Percentiles rank a stretch among this genome's conserved stretches.
These are phyloP conservation scores for Colletotrichum navitas DNA, from an alignment of 2,329 filamentous ascomycete genomes.

Conservation along the genomic window DNA sequence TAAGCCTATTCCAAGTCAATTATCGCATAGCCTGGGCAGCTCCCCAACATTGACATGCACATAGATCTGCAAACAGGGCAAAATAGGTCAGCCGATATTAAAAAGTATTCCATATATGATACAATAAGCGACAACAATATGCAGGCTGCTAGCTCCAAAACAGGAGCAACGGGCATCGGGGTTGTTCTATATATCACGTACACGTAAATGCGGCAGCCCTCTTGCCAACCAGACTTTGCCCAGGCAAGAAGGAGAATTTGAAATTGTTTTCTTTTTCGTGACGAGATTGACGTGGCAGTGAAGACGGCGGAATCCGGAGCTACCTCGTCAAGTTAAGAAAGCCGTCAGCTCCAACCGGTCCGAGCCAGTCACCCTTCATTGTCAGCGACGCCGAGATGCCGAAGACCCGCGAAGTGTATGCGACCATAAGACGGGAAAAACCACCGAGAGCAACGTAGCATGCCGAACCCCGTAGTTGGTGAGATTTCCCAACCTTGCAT, in stretches of 20 bases:
- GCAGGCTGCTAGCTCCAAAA: neutral
- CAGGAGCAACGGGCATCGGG: neutral
- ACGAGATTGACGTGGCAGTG: too few relatives aligned
- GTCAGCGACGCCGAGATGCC: conserved; percentile 1
- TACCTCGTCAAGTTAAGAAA: neutral
- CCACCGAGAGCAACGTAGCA: neutral
- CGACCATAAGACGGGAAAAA: neutral
- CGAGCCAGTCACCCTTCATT: neutral
- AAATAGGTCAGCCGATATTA: neutral
- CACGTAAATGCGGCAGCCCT: neutral
- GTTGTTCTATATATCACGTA: too few relatives aligned
- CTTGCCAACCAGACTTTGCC: neutral
- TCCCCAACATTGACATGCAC: neutral
- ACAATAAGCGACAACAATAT: neutral
- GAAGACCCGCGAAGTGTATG: neutral
- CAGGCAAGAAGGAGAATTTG: neutral
- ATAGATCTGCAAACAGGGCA: neutral
- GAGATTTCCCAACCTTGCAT: neutral
- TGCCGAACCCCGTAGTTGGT: neutral
- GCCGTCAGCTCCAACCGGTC: neutral
- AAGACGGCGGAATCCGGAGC: too few relatives aligned
- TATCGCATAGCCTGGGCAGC: neutral
- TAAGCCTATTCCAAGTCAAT: neutral
- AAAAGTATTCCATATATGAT: neutral
- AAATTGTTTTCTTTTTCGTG: neutral